Conservation (phyloP, 148 eudicot species). For the Vaccinium myrtillus region DNA sequence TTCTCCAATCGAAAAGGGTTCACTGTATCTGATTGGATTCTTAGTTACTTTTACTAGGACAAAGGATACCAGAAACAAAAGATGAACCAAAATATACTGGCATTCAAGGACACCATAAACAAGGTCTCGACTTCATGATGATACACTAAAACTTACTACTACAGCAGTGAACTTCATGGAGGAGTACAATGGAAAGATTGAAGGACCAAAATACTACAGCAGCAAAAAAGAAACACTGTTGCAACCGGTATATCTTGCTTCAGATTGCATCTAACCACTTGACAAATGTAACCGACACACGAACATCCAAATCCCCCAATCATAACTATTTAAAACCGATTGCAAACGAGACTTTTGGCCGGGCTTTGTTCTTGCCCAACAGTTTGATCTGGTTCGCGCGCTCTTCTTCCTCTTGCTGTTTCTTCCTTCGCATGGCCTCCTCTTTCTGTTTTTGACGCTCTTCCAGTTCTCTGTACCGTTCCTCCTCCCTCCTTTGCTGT, state of each 20-base stretch:
- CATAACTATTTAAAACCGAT: constrained; percentile 58
- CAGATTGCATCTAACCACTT: background rate
- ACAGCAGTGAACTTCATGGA: background rate
- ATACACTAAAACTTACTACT: background rate
- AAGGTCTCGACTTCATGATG: background rate
- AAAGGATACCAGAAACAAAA: background rate
- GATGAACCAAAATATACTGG: background rate
- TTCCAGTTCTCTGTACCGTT: constrained; percentile 77
- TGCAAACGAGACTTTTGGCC: constrained; percentile 86
- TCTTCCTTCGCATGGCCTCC: constrained; percentile 82
- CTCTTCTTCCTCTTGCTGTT: constrained; percentile 87
- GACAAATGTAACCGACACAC: background rate
- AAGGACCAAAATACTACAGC: background rate
- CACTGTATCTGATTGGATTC: background rate
- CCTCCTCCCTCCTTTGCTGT: constrained; percentile 81
- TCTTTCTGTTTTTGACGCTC: constrained; percentile 86
- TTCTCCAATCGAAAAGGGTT: background rate
- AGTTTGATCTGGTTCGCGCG: constrained; percentile 68
- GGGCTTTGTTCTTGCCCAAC: constrained; percentile 85
- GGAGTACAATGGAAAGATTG: background rate
- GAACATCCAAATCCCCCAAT: background rate
- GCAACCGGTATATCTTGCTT: background rate
- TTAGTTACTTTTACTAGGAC: background rate
- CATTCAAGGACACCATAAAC: background rate
- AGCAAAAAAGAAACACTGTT: background rate